Conservation (phyloP, 768 basidiomycete genomes). For the Auricularia sp. region DNA sequence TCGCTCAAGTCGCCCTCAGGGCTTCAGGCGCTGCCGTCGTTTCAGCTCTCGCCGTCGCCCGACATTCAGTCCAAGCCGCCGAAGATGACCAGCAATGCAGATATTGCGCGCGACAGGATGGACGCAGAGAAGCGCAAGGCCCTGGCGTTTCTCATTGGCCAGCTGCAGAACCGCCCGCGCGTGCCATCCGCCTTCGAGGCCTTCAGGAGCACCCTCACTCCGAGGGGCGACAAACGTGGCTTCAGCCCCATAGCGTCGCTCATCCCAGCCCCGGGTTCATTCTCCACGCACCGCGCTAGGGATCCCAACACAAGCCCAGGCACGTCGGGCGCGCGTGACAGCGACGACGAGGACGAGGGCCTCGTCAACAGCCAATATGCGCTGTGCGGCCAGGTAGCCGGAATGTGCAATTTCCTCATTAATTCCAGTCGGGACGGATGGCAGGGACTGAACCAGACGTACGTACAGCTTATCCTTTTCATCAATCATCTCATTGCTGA, state of each 20-base stretch:
- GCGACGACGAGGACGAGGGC: constrained; percentile 40
- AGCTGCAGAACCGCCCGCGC: constrained; percentile 46
- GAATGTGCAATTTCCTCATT: background rate
- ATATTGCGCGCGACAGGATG: background rate
- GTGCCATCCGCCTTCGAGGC: constrained; percentile 44
- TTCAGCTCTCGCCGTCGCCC: background rate
- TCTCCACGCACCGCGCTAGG: background rate
- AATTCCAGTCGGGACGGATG: background rate
- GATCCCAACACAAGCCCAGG: constrained; percentile 7
- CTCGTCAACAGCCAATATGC: constrained; percentile 19
- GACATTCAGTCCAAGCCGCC: background rate
- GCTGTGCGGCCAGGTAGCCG: constrained; percentile 28
- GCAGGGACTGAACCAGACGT: background rate
- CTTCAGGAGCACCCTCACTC: constrained; percentile 18
- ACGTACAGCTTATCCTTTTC: background rate
- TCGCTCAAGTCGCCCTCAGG: background rate
- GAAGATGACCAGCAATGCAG: background rate
- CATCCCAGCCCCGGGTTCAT: background rate
- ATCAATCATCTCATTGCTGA: background rate
- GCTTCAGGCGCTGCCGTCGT: background rate
- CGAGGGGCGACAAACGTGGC: constrained; percentile 17
- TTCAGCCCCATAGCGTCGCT: constrained; percentile 1
- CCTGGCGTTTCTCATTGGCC: constrained; percentile 50
- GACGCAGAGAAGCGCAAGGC: constrained; percentile 57
- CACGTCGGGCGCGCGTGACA: constrained; percentile 17